Percentiles rank a stretch among this genome's conserved stretches.
Conservation (phyloP, 176 grass and related monocot species). For the Zea luxurians region DNA sequence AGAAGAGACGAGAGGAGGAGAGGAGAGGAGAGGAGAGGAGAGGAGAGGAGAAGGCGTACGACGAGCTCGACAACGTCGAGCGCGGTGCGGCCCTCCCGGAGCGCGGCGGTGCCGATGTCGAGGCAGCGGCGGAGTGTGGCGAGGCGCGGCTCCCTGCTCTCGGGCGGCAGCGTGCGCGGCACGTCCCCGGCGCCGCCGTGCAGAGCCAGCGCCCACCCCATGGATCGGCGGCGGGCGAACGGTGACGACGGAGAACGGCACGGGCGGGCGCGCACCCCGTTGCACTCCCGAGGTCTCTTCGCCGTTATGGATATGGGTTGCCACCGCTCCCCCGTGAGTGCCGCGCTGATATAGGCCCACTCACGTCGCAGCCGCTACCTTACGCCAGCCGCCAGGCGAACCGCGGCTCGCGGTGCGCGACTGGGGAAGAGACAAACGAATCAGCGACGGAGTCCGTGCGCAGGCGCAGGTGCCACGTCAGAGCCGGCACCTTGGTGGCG, state of each 20-base stretch:
- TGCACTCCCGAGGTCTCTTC: neutral
- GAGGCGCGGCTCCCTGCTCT: constrained; percentile 56
- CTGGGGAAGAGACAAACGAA: neutral
- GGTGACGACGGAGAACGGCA: too few relatives aligned
- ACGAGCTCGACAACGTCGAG: constrained; percentile 87
- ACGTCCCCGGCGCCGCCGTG: constrained; percentile 94
- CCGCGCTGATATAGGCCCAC: neutral
- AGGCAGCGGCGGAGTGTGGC: constrained; percentile 72
- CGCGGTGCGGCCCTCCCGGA: constrained; percentile 52
- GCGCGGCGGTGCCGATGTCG: constrained; percentile 57
- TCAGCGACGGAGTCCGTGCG: neutral
- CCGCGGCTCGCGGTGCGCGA: too few relatives aligned
- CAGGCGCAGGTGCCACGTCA: neutral
- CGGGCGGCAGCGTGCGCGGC: constrained; percentile 55
- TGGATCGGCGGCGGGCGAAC: neutral
- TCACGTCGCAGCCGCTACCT: neutral
- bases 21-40: too few relatives aligned
- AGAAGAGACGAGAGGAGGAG: too few relatives aligned
- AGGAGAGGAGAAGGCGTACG: constrained; percentile 25
- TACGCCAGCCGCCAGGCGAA: neutral
- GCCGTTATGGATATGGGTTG: too few relatives aligned
- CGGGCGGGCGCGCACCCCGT: neutral
- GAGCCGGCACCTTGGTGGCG: neutral
- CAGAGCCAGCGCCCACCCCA: constrained; percentile 88
- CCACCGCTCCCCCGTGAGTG: neutral